phyloP scores from a whole-genome alignment of 495 filamentous ascomycete species.

The Astrocystis sublimbata region DNA sequence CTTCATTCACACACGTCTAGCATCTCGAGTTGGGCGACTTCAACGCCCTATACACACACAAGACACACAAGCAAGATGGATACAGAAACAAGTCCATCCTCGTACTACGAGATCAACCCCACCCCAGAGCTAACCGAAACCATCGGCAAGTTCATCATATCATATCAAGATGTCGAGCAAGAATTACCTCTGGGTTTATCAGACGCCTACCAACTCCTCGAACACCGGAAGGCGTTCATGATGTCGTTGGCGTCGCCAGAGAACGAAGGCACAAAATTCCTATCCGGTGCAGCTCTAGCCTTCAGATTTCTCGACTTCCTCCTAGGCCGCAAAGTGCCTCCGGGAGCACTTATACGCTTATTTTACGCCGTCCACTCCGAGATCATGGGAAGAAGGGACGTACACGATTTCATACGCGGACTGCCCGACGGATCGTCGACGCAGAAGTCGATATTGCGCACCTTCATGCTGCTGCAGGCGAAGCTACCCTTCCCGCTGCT shows the following conservation, averaged over 20 bases:
- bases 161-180: slow-evolving; percentile 11
- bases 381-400: slow-evolving; percentile 7
- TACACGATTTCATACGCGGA: slow-evolving; percentile 4
- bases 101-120: slow-evolving; percentile 12
- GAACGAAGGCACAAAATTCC: not conserved
- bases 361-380: slow-evolving; percentile 7
- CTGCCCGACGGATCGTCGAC: slow-evolving; percentile 1
- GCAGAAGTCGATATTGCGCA: slow-evolving; percentile 8
- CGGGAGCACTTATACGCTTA: slow-evolving; percentile 4
- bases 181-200: slow-evolving; percentile 5
- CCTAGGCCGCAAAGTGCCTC: not conserved
- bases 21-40: not conserved
- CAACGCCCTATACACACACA: too few relatives aligned
- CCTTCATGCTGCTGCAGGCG: slow-evolving; percentile 8
- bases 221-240: not conserved
- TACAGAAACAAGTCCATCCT: slow-evolving; percentile 9
- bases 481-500: slow-evolving; percentile 5
- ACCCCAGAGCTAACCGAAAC: slow-evolving; percentile 11
- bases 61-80: not conserved
- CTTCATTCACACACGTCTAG: not conserved
- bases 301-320: slow-evolving; percentile 8
- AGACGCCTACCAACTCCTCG: slow-evolving; percentile 3
- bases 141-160: slow-evolving; percentile 5
- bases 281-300: slow-evolving; percentile 1
- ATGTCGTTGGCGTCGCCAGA: slow-evolving; percentile 1